phyloP scores from a whole-genome alignment of 345 rosid genomes.

The Corchorus capsularis region DNA sequence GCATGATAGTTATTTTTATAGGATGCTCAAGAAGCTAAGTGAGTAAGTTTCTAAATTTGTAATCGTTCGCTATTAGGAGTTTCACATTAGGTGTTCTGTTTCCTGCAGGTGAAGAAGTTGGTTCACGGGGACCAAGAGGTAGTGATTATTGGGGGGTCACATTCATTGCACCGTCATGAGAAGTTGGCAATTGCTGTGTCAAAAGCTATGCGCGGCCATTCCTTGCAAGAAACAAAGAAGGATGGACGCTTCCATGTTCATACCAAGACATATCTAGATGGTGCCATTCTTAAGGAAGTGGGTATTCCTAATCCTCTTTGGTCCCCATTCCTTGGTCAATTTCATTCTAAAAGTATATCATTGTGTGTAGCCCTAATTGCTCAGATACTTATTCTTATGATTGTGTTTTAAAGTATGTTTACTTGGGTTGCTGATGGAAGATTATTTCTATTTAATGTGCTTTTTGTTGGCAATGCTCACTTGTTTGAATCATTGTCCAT shows the following conservation, averaged over 20 bases:
- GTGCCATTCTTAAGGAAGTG: constrained; percentile 96
- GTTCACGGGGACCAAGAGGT: constrained; percentile 93
- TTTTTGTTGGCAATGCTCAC: neutral
- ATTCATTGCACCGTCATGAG: constrained; percentile 90
- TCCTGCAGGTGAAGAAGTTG: constrained; percentile 80
- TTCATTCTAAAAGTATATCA: neutral
- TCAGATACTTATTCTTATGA: neutral
- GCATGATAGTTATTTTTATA: neutral
- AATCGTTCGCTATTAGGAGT: neutral
- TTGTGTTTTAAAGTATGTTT: neutral
- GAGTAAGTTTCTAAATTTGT: constrained; percentile 11
- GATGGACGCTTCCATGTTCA: constrained; percentile 97
- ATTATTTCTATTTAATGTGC: constrained; percentile 4
- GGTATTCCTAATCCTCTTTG: constrained; percentile 32
- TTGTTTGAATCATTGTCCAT: neutral
- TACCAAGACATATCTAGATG: constrained; percentile 92
- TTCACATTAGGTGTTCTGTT: constrained; percentile 22
- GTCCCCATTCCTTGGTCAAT: neutral
- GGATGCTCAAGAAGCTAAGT: constrained; percentile 3
- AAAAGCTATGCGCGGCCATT: constrained; percentile 97
- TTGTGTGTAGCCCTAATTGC: neutral
- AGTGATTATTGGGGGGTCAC: constrained; percentile 84
- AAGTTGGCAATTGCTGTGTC: constrained; percentile 96
- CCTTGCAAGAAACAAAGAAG: constrained; percentile 92
- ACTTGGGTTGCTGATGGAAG: neutral